These are phyloP conservation scores for Globisporangium sylvaticum DNA, from an alignment of 352 stramenopile species.

Conservation along the genomic window DNA sequence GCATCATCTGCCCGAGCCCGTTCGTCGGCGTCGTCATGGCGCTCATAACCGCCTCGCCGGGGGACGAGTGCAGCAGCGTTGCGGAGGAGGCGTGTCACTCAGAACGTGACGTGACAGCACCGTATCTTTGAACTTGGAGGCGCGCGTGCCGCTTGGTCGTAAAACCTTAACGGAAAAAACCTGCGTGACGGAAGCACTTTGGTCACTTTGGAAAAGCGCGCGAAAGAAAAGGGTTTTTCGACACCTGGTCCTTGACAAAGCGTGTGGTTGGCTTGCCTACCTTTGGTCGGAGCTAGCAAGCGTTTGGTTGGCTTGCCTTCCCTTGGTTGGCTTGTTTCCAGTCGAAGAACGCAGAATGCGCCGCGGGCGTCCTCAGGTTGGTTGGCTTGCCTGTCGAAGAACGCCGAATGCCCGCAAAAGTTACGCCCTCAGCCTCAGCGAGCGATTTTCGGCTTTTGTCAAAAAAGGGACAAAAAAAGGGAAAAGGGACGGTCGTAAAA, in stretches of 20 bases:
- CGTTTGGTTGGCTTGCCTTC: not conserved
- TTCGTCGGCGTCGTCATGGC: slow-evolving; percentile 15
- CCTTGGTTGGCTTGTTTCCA: not conserved
- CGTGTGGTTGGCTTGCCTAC: not conserved
- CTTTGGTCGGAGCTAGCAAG: no score
- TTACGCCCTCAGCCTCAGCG: no score
- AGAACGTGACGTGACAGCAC: not conserved
- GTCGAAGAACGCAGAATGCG: not conserved
- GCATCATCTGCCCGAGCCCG: slow-evolving; percentile 17
- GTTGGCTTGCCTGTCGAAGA: no score
- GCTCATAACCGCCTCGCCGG: slow-evolving; percentile 10
- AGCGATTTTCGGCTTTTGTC: no score
- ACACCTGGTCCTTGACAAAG: no score
- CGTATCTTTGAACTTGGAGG: not conserved
- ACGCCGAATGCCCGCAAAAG: no score
- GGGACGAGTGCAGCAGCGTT: not conserved
- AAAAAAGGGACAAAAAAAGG: no score
- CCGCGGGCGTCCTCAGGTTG: no score
- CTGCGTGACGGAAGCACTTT: not conserved
- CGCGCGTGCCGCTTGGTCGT: not conserved
- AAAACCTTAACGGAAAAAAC: slow-evolving; percentile 9
- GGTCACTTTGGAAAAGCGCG: not conserved
- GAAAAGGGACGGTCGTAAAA: not conserved
- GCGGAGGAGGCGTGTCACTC: not conserved
- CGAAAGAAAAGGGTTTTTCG: no score